These are phyloP conservation scores for Sporothrix brunneoviolacea DNA, from an alignment of 2,329 filamentous ascomycete genomes.

Conservation along the genomic window DNA sequence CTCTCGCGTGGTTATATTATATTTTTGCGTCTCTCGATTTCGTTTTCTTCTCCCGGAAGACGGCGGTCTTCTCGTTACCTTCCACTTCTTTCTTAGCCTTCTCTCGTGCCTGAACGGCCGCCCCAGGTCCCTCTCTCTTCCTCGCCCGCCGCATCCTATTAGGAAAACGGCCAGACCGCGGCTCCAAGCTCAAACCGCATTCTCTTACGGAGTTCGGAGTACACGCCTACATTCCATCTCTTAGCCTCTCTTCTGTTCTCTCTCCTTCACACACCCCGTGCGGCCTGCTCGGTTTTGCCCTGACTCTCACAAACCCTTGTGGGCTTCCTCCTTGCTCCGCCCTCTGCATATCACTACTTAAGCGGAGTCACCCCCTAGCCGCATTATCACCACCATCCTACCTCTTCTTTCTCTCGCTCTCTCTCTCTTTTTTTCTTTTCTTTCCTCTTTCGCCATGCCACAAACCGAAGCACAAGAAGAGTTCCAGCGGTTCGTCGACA, in stretches of 20 bases:
- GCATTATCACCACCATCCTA: conserved; percentile 6
- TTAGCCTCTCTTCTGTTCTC: background rate
- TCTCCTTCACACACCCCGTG: background rate
- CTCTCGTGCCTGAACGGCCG: too few species aligned
- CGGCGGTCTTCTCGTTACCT: too few species aligned
- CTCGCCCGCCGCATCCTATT: background rate
- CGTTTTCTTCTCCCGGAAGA: too few species aligned
- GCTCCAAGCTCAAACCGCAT: background rate
- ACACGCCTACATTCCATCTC: background rate
- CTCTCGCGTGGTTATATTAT: conserved; percentile 5
- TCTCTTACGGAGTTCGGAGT: conserved; percentile 1
- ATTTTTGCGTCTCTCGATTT: background rate
- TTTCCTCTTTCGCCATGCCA: conserved; percentile 40
- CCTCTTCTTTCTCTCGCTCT: conserved; percentile 8
- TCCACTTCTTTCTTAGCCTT: too few species aligned
- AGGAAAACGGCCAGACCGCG: background rate
- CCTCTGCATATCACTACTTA: conserved; percentile 11
- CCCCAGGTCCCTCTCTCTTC: too few species aligned
- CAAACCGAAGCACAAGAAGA: conserved; percentile 54
- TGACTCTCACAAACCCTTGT: background rate
- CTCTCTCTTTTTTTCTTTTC: conserved; percentile 16
- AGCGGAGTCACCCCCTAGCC: conserved; percentile 3
- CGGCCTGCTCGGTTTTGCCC: background rate
- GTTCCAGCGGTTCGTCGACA: conserved; percentile 56
- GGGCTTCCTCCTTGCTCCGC: conserved; percentile 6